A percentile compares a stretch with the other conserved stretches of the same genome.
Conservation (phyloP, 805 yeast species). For the Candida coquimbonensis region DNA sequence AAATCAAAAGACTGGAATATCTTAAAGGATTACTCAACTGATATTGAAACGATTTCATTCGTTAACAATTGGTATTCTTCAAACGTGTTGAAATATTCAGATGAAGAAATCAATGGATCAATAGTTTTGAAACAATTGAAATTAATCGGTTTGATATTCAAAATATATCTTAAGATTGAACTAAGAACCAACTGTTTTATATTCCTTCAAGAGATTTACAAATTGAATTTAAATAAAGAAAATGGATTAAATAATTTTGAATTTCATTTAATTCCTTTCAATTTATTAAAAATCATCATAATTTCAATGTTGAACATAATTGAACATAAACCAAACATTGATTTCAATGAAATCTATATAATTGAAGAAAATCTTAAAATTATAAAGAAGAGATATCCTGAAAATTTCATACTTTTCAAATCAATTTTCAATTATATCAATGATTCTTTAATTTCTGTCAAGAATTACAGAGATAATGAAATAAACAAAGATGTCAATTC, state of each 20-base stretch:
- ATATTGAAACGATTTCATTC: slow-evolving; percentile 2
- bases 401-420: slow-evolving; percentile 20
- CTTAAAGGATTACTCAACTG: slow-evolving; percentile 5
- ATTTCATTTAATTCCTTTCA: slow-evolving; percentile 22
- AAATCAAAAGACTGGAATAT: slow-evolving; percentile 8
- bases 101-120: slow-evolving; percentile 8
- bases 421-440: slow-evolving; percentile 7
- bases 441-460: background rate
- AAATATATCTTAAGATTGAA: slow-evolving; percentile 14
- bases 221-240: slow-evolving; percentile 10
- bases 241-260: slow-evolving; percentile 22
- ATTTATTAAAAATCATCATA: slow-evolving; percentile 19
- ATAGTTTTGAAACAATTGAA: slow-evolving; percentile 5
- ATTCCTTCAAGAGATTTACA: slow-evolving; percentile 9
- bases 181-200: slow-evolving; percentile 11
- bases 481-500: no score
- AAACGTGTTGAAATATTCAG: slow-evolving; percentile 23
- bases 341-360: slow-evolving; percentile 4
- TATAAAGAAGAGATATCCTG: slow-evolving; percentile 22
- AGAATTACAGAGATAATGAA: background rate
- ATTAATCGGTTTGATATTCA: slow-evolving; percentile 8
- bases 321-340: slow-evolving; percentile 9
- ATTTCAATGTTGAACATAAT: slow-evolving; percentile 15
- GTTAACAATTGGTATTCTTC: slow-evolving; percentile 31
- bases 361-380: slow-evolving; percentile 14